These are phyloP conservation scores for Geotrichum ghanense DNA, from an alignment of 805 yeast species.

Conservation along the genomic window DNA sequence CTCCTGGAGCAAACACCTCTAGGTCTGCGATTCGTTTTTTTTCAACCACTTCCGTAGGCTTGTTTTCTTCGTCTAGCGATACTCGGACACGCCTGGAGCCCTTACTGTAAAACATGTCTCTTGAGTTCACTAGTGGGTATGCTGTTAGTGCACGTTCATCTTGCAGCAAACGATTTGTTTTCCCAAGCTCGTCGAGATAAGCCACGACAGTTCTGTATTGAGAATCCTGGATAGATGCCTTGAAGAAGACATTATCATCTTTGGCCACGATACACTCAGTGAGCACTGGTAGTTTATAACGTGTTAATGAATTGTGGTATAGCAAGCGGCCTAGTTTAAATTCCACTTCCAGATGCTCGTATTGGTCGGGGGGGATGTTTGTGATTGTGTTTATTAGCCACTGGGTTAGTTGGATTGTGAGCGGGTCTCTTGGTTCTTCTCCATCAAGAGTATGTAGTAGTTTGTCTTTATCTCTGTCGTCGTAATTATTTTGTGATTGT, in stretches of 20 bases:
- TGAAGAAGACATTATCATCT: conserved; percentile 19
- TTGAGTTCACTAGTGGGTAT: conserved; percentile 6
- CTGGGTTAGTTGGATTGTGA: conserved; percentile 69
- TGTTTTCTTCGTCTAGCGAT: conserved; percentile 18
- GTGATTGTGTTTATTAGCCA: conserved; percentile 80
- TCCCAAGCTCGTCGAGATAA: conserved; percentile 15
- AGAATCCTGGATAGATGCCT: conserved; percentile 19
- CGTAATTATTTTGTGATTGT: too few species aligned
- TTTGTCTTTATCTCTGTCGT: too few species aligned
- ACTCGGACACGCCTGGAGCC: conserved; percentile 16
- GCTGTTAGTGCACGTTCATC: background rate
- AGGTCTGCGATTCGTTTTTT: conserved; percentile 68
- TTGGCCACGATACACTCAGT: conserved; percentile 24
- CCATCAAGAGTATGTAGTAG: too few species aligned
- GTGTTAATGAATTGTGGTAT: conserved; percentile 17
- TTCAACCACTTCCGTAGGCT: conserved; percentile 49
- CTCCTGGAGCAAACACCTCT: conserved; percentile 62
- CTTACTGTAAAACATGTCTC: conserved; percentile 9
- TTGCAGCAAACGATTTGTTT: background rate
- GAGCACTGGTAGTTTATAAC: conserved; percentile 22
- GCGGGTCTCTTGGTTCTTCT: conserved; percentile 9
- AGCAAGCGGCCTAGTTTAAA: conserved; percentile 24
- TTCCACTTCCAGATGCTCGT: conserved; percentile 35
- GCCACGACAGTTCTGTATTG: conserved; percentile 14
- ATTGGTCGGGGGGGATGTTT: conserved; percentile 13